Conservation (phyloP, 2,329 filamentous ascomycete species). For the Didymella segeticola region DNA sequence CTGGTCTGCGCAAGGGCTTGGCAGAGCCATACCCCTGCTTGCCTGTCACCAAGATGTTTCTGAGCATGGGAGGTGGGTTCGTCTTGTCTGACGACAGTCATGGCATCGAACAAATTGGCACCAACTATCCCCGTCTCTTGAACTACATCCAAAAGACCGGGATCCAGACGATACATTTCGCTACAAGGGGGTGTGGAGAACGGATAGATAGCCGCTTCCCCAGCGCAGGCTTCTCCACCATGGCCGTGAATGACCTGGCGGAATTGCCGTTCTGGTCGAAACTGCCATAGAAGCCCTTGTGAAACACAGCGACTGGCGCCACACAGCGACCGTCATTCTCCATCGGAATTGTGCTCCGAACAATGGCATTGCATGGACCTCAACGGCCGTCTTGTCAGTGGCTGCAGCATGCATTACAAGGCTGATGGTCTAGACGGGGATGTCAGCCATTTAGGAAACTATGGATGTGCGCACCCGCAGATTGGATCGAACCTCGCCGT, state of each 20-base stretch:
- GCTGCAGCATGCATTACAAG: slow-evolving; percentile 21
- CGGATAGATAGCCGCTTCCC: slow-evolving; percentile 42
- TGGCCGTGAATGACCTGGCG: slow-evolving; percentile 37
- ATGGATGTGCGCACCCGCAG: slow-evolving; percentile 2
- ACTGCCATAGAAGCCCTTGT: slow-evolving; percentile 6
- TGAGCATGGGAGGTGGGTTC: slow-evolving; percentile 77
- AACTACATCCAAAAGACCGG: slow-evolving; percentile 73
- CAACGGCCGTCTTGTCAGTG: slow-evolving; percentile 11
- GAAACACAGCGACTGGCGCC: slow-evolving; percentile 8
- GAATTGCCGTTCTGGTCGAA: slow-evolving; percentile 40
- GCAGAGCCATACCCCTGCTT: slow-evolving; percentile 86
- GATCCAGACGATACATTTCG: slow-evolving; percentile 62
- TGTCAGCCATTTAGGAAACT: not conserved
- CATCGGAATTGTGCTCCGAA: slow-evolving; percentile 16
- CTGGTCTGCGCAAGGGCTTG: slow-evolving; percentile 86
- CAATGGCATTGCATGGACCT: slow-evolving; percentile 10
- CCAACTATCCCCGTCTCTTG: slow-evolving; percentile 77
- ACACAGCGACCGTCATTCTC: slow-evolving; percentile 6
- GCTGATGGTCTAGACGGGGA: not conserved
- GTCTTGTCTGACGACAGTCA: slow-evolving; percentile 96
- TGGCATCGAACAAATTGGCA: slow-evolving; percentile 83
- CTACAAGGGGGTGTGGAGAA: slow-evolving; percentile 19
- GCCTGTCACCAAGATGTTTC: slow-evolving; percentile 80
- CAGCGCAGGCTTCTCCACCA: slow-evolving; percentile 45
- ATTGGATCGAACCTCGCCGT: slow-evolving; percentile 13